Base-by-base conservation (phyloP, 164 flowering plant genomes). In the Liriodendron chinense region DNA sequence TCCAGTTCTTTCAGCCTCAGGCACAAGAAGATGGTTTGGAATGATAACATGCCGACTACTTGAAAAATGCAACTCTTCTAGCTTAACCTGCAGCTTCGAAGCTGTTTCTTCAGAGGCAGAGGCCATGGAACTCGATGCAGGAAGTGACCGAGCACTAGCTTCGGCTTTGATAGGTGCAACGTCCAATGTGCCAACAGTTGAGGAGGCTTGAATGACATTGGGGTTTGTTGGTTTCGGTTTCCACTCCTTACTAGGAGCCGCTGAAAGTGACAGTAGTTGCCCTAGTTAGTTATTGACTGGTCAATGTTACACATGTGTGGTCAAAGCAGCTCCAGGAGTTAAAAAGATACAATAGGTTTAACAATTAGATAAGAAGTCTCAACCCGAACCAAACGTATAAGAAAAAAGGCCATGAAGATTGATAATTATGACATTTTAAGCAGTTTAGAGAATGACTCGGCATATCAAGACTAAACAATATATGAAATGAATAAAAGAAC, bases 11-110 rank as follows among this genome's bases (percentile, higher is more conserved):
- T 87, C 92, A 77, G 90, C 85, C 78, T 92, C 98, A 63, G 98
- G 94, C 20, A 92, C 98, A 78, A 89, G 94, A 22, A 94, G 88
- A 76, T 94, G 97, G 70, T 88, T 84, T 65, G 98, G 97, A 75
- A 94, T 87, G 25, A 94, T 91, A 68, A 94, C 98, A 86, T 88
- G 88, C 68, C 86, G 89, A 69, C 83, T 76, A 49, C 77, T 85
- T 65, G 84, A 85, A 75, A 91, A 71, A 70, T 84, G 90, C 57
- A 89, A 78, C 24, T 85, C 85, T 74, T 85, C 90, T 26, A 92
- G 82, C 83, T 89, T 88, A 81, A 75, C 83, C 81, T 87, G 90
- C 78, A 90, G 75, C 57, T 85, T 83, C 25, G 76, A 76, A 64
- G 86, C 81, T 53, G 82, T 79, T 71, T 86, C 90, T 72, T 84